phyloP scores from a whole-genome alignment of 2,329 filamentous ascomycete genomes.

The Aspergillus sp. region DNA sequence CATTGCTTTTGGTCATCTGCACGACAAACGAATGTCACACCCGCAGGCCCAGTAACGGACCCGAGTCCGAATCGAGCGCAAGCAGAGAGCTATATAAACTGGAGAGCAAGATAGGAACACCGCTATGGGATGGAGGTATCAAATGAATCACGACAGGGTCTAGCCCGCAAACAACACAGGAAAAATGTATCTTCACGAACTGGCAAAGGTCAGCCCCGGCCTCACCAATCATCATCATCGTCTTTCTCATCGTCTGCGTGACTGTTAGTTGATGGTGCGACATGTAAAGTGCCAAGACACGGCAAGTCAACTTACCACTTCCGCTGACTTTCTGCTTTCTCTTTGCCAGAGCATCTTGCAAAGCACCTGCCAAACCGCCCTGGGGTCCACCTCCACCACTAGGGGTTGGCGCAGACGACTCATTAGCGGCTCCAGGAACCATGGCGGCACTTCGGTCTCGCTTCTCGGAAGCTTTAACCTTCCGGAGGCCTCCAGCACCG shows the following conservation, averaged over 20 bases:
- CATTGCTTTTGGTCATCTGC: neutral
- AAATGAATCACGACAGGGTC: conserved; percentile 12
- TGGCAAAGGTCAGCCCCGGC: neutral
- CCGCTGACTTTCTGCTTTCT: conserved; percentile 92
- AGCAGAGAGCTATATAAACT: conserved; percentile 1
- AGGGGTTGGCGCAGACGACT: conserved; percentile 59
- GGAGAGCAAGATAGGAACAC: conserved; percentile 6
- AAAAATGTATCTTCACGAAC: neutral
- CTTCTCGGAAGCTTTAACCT: conserved; percentile 47
- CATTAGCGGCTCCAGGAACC: conserved; percentile 50
- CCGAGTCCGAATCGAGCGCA: neutral
- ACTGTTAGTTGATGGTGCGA: conserved; percentile 21
- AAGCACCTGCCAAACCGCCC: conserved; percentile 74
- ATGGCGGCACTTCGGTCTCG: conserved; percentile 46
- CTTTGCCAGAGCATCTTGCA: conserved; percentile 74
- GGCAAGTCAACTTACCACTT: conserved; percentile 69
- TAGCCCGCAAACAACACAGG: conserved; percentile 8
- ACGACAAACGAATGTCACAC: neutral
- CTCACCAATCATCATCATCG: conserved; percentile 47
- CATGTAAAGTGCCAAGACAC: neutral
- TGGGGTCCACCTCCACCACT: conserved; percentile 53
- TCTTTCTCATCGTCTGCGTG: conserved; percentile 47
- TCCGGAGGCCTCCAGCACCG: conserved; percentile 45
- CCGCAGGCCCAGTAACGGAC: neutral
- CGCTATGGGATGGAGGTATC: conserved; percentile 16